These are phyloP conservation scores for Entomortierella parvispora DNA, from an alignment of 192 early-diverging fungal species.

Conservation along the genomic window DNA sequence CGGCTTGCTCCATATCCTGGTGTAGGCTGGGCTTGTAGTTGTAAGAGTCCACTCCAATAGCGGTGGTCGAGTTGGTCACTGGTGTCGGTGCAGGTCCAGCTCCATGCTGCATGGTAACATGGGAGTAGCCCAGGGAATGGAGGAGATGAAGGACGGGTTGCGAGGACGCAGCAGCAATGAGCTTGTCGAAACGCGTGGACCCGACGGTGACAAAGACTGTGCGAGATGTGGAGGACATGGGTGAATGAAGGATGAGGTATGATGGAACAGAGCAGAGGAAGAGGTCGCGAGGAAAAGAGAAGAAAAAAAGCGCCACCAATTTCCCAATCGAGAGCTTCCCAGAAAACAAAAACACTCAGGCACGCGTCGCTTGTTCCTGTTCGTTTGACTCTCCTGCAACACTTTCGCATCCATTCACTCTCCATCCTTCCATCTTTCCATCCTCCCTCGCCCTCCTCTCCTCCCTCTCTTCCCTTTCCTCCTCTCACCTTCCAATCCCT, in stretches of 20 bases:
- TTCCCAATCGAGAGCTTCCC: slow-evolving; percentile 5
- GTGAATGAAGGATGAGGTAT: too few relatives aligned
- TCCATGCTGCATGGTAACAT: slow-evolving; percentile 80
- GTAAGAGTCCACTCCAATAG: slow-evolving; percentile 59
- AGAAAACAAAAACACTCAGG: too few relatives aligned
- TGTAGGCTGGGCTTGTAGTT: slow-evolving; percentile 66
- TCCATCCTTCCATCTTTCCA: not conserved
- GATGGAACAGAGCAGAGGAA: too few relatives aligned
- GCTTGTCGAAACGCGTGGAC: slow-evolving; percentile 87
- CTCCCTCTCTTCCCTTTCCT: not conserved
- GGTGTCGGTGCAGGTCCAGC: slow-evolving; percentile 26
- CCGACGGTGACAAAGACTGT: slow-evolving; percentile 88
- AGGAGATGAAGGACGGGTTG: slow-evolving; percentile 61
- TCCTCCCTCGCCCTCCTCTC: not conserved
- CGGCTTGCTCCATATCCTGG: slow-evolving; percentile 67
- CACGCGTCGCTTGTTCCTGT: not conserved
- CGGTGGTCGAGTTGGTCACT: not conserved
- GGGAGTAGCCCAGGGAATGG: slow-evolving; percentile 56
- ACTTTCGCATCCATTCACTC: too few relatives aligned
- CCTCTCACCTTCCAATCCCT: not conserved
- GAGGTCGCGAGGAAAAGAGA: not conserved
- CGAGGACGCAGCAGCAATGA: slow-evolving; percentile 64
- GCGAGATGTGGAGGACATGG: slow-evolving; percentile 2
- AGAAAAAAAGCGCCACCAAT: not conserved
- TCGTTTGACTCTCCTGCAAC: not conserved